Conservation (phyloP, 2,329 filamentous ascomycete species). For the Colletotrichum tropicicola region DNA sequence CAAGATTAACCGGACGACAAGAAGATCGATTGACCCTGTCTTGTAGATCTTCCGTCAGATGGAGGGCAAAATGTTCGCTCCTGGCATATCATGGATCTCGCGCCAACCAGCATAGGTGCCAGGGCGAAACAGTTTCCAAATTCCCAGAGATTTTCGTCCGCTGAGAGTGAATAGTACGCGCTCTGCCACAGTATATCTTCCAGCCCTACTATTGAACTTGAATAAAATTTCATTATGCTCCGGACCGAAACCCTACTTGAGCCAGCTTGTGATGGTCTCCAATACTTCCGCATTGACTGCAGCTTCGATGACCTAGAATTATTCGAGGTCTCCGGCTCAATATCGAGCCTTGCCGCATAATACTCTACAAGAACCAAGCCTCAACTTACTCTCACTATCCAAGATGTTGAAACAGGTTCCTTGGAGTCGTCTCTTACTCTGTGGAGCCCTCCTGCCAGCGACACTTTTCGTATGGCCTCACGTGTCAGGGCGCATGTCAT, state of each 20-base stretch:
- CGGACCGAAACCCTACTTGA: neutral
- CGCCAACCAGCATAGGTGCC: neutral
- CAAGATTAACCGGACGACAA: too few species aligned
- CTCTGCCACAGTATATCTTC: too few species aligned
- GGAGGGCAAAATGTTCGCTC: neutral
- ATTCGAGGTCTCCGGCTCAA: neutral
- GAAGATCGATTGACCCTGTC: too few species aligned
- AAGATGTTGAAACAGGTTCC: neutral
- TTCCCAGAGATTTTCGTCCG: too few species aligned
- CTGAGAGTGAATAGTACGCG: too few species aligned
- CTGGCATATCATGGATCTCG: too few species aligned
- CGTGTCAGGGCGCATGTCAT: neutral
- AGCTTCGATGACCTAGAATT: too few species aligned
- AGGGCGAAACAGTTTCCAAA: neutral
- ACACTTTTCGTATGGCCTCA: neutral
- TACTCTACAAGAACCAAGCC: neutral
- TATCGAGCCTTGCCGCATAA: neutral
- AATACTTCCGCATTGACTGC: neutral
- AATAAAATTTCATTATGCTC: neutral
- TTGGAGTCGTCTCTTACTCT: neutral
- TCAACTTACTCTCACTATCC: neutral
- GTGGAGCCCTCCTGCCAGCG: neutral
- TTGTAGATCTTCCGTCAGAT: too few species aligned
- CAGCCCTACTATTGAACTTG: too few species aligned
- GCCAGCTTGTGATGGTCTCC: neutral